Evolutionary conservation across 345 rosid species (phyloP), one percentile per base, ranked within the genome.

Genomic region (Syzygium aromaticum): DNA sequence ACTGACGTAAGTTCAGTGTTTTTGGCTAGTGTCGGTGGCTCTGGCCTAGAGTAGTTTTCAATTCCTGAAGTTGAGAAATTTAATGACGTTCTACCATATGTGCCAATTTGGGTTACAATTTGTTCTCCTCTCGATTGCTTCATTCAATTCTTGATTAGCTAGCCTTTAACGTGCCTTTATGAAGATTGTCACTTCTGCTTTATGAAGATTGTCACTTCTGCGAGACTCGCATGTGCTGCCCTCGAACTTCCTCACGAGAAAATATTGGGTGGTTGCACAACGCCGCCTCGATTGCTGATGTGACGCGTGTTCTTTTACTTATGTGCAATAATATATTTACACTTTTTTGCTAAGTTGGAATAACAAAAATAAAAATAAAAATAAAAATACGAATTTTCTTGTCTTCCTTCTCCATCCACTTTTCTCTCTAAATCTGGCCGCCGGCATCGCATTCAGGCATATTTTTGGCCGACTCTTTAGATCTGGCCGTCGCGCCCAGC

Each of bases 11-110:
- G 78, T 33, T 67, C 19, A 30, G 11, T 9, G 38, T 16, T 67
- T 67, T 67, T 30, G 46, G 46, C 11, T 5, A 67, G 0, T 33
- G 23, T 22, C 8, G 12, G 78, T 0, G 23, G 1, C 43, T 64
- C 22, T 5, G 0, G 5, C 6, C 8, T 1, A 30, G 0, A 30
- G 5, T 1, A 30, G 0, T 64, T 30, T 17, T 4, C 1, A 30
- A 28, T 63, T 28, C 77, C 21, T 1, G 38, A 15, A 28, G 46
- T 43, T 63, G 21, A 63, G 77, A 28, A 63, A n/a, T 63, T 1
- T 61, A 17, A n/a, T 9, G 5, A 28, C 15, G 33, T 63, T 63
- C 77, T 10, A 28, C 8, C 3, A 28, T 14, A 30, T 28, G 33
- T 4, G 3, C 77, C 77, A 28, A 3, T 63, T 2, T 63, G 21